Percentiles rank a stretch among this genome's conserved stretches.
Conservation (phyloP, 768 basidiomycete species). For the Wakefieldia striispora region DNA sequence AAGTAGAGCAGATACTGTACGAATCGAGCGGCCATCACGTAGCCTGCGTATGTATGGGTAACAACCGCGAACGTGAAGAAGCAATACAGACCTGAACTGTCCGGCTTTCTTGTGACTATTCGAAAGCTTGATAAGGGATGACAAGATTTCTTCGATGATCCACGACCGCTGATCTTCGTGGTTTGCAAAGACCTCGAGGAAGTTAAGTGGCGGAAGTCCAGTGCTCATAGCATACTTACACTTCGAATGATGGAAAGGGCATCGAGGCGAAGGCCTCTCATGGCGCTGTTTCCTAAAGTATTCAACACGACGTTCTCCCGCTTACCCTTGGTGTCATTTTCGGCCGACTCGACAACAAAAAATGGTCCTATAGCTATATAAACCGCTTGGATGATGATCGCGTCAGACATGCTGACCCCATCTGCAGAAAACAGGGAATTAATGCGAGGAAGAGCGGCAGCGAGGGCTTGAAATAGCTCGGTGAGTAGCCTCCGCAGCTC, state of each 20-base stretch:
- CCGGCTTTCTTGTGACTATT: conserved; percentile 89
- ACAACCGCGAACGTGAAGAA: not conserved
- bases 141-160: conserved; percentile 97
- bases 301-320: conserved; percentile 55
- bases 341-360: conserved; percentile 75
- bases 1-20: conserved; percentile 89
- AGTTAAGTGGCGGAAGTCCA: conserved; percentile 1
- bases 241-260: conserved; percentile 81
- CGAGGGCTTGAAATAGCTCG: conserved; percentile 72
- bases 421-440: conserved; percentile 72
- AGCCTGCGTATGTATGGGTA: conserved; percentile 48
- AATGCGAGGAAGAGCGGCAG: conserved; percentile 71
- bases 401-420: conserved; percentile 72
- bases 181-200: conserved; percentile 78
- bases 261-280: conserved; percentile 79
- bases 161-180: conserved; percentile 89
- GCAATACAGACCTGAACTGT: conserved; percentile 68
- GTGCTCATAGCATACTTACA: conserved; percentile 44
- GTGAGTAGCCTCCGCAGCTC: conserved; percentile 49
- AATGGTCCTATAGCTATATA: conserved; percentile 95
- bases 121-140: conserved; percentile 85
- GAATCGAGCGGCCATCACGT: conserved; percentile 86
- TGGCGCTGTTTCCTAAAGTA: conserved; percentile 74
- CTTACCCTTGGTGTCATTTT: conserved; percentile 54
- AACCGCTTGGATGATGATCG: conserved; percentile 87